A percentile compares a stretch with the other conserved stretches of the same genome.
Evolutionary conservation across 345 rosid genomes (phyloP).

Genomic region (Arabidopsis suecica): DNA sequence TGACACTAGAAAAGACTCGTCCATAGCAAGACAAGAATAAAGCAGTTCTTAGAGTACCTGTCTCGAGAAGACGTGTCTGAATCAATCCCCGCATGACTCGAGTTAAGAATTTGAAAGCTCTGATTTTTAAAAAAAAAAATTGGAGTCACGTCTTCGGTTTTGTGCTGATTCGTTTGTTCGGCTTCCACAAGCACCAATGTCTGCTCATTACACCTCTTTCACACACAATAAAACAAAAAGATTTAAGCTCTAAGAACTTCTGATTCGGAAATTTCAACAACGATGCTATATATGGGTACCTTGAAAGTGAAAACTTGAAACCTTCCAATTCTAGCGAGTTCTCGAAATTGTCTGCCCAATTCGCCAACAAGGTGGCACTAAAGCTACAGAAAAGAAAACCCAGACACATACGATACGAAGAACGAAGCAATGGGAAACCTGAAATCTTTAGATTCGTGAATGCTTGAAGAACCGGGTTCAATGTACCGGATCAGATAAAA

Average conservation of each 20-base stretch:
- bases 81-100: slow-evolving; percentile 12
- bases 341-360: no score
- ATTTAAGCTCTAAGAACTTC: neutral
- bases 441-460: neutral
- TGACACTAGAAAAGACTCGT: slow-evolving; percentile 14
- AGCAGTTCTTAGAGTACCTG: slow-evolving; percentile 5
- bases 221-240: neutral
- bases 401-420: no score
- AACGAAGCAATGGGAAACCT: no score
- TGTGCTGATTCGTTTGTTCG: neutral
- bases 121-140: neutral
- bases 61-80: neutral
- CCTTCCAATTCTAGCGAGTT: neutral
- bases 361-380: no score
- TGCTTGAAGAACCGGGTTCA: neutral
- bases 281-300: no score
- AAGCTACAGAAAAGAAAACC: no score
- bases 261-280: neutral
- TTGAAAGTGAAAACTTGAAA: neutral
- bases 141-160: neutral
- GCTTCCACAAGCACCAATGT: neutral
- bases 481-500: neutral
- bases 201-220: neutral
- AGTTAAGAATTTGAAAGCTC: neutral
- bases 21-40: neutral